Percentiles rank a stretch among this genome's conserved stretches.
Evolutionary conservation across 805 yeast species (phyloP).

Genomic region (Metschnikowia anglica): DNA sequence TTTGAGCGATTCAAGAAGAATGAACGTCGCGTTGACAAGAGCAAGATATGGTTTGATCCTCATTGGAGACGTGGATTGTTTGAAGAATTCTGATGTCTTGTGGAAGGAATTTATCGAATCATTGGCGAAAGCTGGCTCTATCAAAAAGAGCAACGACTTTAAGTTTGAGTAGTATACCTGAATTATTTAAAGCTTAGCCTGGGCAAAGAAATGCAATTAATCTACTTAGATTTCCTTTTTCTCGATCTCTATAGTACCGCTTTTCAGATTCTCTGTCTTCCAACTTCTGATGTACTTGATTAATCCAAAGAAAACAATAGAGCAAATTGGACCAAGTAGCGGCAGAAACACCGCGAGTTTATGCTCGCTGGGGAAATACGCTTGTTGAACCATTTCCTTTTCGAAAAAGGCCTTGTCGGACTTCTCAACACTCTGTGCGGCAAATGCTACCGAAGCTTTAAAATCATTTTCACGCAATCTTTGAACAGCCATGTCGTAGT

Average conservation of each 20-base stretch:
- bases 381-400: conserved; percentile 92
- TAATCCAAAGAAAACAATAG: conserved; percentile 58
- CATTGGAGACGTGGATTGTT: conserved; percentile 19
- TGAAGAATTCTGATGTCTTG: conserved; percentile 14
- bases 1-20: conserved; percentile 77
- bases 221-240: neutral
- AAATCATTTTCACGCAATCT: conserved; percentile 30
- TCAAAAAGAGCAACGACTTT: conserved; percentile 12
- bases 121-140: conserved; percentile 14
- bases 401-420: conserved; percentile 87
- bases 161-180: conserved; percentile 1
- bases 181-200: neutral
- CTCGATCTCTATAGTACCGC: conserved; percentile 8
- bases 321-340: conserved; percentile 76
- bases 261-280: conserved; percentile 29
- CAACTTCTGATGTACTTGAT: conserved; percentile 46
- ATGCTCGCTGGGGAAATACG: conserved; percentile 93
- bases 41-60: conserved; percentile 74
- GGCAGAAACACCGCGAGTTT: conserved; percentile 93
- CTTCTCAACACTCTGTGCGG: conserved; percentile 53
- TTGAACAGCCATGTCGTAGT: conserved; percentile 39
- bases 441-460: conserved; percentile 31
- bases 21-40: conserved; percentile 87
- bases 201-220: neutral
- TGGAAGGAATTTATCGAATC: conserved; percentile 21